A percentile compares a stretch with the other conserved stretches of the same genome.
Evolutionary conservation across 345 rosid species (phyloP).

Genomic region (Capsella bursapastoris): DNA sequence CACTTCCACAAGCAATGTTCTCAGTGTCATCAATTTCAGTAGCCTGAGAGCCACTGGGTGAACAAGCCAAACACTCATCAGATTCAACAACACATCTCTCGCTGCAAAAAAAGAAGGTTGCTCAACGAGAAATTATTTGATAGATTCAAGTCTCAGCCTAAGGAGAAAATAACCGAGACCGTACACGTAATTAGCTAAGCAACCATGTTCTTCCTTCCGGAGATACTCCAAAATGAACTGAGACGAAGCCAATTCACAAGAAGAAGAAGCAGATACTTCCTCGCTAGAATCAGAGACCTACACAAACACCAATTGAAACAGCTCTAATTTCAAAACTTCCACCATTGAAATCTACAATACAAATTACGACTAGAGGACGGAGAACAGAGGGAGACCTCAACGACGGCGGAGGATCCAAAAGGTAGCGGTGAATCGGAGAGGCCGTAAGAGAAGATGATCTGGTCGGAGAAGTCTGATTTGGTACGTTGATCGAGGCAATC

Average conservation of each 20-base stretch:
- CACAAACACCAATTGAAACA: constrained; percentile 28
- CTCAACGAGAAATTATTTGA: constrained; percentile 3
- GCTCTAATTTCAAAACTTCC: constrained; percentile 7
- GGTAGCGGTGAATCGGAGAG: constrained; percentile 75
- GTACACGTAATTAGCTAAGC: constrained; percentile 69
- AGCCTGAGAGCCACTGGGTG: constrained; percentile 36
- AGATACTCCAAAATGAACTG: constrained; percentile 66
- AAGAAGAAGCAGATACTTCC: constrained; percentile 50
- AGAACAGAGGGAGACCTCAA: constrained; percentile 51
- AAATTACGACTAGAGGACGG: background rate
- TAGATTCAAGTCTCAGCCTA: background rate
- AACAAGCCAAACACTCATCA: constrained; percentile 28
- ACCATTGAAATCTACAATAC: constrained; percentile 10
- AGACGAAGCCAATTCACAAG: constrained; percentile 38
- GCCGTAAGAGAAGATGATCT: constrained; percentile 63
- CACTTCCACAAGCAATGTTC: constrained; percentile 40
- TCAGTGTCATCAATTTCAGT: constrained; percentile 26
- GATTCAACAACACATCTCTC: constrained; percentile 46
- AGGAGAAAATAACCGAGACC: constrained; percentile 17
- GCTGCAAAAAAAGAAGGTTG: constrained; percentile 43
- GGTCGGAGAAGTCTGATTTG: constrained; percentile 69
- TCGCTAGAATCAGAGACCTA: constrained; percentile 56
- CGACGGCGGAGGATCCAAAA: constrained; percentile 74
- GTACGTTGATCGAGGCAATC: constrained; percentile 76
- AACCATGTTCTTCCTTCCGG: constrained; percentile 47